Evolutionary conservation across 2,329 filamentous ascomycete species (phyloP).

Genomic region (Colletotrichum sp.): DNA sequence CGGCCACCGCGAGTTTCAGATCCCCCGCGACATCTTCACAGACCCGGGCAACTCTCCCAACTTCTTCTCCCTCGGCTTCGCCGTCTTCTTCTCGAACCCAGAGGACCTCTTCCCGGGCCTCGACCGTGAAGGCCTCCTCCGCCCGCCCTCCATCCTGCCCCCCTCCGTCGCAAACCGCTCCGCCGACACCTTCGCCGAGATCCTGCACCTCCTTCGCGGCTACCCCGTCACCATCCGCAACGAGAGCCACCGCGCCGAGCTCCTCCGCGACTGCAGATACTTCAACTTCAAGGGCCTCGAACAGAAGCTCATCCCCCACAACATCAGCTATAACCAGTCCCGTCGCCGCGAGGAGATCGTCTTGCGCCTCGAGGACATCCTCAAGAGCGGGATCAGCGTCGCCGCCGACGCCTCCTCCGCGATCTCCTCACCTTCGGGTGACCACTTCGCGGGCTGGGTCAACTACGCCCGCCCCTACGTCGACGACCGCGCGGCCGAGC

Average conservation of each 20-base stretch:
- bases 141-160: slow-evolving; percentile 85
- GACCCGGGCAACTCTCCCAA: slow-evolving; percentile 91
- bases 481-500: slow-evolving; percentile 75
- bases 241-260: slow-evolving; percentile 76
- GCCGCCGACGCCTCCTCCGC: slow-evolving; percentile 47
- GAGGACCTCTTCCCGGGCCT: slow-evolving; percentile 86
- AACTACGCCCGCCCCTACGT: slow-evolving; percentile 85
- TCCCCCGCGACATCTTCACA: slow-evolving; percentile 86
- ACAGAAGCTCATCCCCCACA: slow-evolving; percentile 81
- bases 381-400: slow-evolving; percentile 82
- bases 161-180: slow-evolving; percentile 82
- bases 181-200: slow-evolving; percentile 82
- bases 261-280: slow-evolving; percentile 88
- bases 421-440: slow-evolving; percentile 27
- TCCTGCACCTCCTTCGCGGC: slow-evolving; percentile 82
- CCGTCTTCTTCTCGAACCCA: slow-evolving; percentile 82
- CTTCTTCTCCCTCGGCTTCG: slow-evolving; percentile 92
- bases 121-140: slow-evolving; percentile 77
- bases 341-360: slow-evolving; percentile 76
- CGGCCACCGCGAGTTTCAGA: slow-evolving; percentile 85
- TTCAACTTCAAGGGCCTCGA: slow-evolving; percentile 93
- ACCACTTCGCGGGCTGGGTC: slow-evolving; percentile 58
- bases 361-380: slow-evolving; percentile 83
- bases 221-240: slow-evolving; percentile 81
- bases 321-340: slow-evolving; percentile 76